These are phyloP conservation scores for Argentina anserina DNA, from an alignment of 306 rosid species.

Conservation along the genomic window DNA sequence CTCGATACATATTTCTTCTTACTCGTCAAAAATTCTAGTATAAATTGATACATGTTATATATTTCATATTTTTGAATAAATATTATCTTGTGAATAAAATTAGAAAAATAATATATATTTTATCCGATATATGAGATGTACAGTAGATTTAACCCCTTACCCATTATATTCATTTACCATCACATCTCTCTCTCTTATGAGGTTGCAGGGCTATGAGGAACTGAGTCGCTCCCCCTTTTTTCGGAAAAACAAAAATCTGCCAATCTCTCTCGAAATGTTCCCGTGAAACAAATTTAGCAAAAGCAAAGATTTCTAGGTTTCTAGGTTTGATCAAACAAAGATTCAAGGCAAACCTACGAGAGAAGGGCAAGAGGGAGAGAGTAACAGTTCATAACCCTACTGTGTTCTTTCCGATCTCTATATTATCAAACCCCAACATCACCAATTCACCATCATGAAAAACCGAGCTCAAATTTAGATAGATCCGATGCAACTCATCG, in stretches of 20 bases:
- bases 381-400: not conserved
- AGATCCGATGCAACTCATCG: not conserved
- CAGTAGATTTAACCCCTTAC: too few relatives aligned
- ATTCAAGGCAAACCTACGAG: conserved; percentile 31
- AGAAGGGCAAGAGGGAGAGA: not conserved
- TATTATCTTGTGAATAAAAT: too few relatives aligned
- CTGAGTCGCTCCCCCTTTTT: conserved; percentile 31
- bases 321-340: conserved; percentile 52
- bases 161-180: conserved; percentile 2
- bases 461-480: not conserved
- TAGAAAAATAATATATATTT: too few relatives aligned
- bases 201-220: conserved; percentile 3
- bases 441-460: not conserved
- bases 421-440: conserved; percentile 18
- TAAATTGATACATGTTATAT: too few relatives aligned
- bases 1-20: conserved; percentile 29
- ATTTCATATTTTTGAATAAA: too few relatives aligned
- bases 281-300: conserved; percentile 28
- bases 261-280: conserved; percentile 26
- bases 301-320: conserved; percentile 44
- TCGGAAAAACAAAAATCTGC: conserved; percentile 14
- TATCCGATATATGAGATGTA: too few relatives aligned
- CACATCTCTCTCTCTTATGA: not conserved
- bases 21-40: too few relatives aligned
- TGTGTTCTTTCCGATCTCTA: conserved; percentile 28